Evolutionary conservation across 129 eudicot genomes (phyloP).

Genomic region (Artemisia annua): DNA sequence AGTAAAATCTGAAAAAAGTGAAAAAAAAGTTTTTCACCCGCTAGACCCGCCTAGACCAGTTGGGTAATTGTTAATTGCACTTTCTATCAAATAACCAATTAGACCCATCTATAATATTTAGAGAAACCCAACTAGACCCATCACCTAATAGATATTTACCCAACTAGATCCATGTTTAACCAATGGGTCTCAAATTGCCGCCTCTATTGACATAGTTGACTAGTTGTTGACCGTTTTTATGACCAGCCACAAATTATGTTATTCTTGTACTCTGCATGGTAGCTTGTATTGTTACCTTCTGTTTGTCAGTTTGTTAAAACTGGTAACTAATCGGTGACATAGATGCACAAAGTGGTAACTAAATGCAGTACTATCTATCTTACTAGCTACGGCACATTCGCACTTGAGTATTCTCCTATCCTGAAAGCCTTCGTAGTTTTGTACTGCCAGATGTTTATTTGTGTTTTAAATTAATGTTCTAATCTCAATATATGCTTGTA

Average conservation of each 20-base stretch:
- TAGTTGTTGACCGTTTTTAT: background rate
- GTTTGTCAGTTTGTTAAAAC: slow-evolving; percentile 2
- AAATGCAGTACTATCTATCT: background rate
- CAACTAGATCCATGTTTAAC: no score
- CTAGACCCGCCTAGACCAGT: no score
- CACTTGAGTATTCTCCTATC: background rate
- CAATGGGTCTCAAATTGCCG: no score
- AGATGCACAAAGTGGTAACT: background rate
- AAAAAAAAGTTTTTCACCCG: no score
- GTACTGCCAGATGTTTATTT: slow-evolving; percentile 4
- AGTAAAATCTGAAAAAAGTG: no score
- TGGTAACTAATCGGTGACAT: background rate
- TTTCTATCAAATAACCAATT: no score
- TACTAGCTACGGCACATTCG: background rate
- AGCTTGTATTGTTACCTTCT: background rate
- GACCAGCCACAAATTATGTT: background rate
- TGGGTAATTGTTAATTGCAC: no score
- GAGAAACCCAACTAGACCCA: no score
- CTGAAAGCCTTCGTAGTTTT: background rate
- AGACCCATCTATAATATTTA: no score
- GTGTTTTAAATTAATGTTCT: background rate
- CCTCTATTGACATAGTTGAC: no score
- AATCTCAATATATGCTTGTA: slow-evolving; percentile 3
- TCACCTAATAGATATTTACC: no score
- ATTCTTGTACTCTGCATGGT: background rate